phyloP scores from a whole-genome alignment of 2,329 filamentous ascomycete species.

The Colletotrichum cuscutae region DNA sequence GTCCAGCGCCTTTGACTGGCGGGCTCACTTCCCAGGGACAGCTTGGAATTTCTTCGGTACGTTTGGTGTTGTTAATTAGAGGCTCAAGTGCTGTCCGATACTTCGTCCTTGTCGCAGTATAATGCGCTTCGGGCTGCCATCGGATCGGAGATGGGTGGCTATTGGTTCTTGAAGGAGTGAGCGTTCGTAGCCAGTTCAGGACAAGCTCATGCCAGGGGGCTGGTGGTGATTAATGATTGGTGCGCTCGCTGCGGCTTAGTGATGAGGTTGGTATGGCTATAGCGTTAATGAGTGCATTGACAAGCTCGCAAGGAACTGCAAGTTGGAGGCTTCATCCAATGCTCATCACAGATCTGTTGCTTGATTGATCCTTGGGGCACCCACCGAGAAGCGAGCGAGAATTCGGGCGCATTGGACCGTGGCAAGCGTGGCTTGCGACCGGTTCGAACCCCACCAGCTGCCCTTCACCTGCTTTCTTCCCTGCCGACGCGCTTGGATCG shows the following conservation, averaged over 20 bases:
- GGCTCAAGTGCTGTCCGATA: not conserved
- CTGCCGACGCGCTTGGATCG: not conserved
- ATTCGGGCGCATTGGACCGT: constrained; percentile 25
- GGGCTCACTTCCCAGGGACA: not conserved
- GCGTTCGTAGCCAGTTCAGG: constrained; percentile 11
- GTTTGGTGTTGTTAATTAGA: not conserved
- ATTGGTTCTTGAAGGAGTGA: not conserved
- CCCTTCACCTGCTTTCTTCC: constrained; percentile 22
- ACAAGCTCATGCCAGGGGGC: constrained; percentile 24
- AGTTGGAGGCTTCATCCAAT: constrained; percentile 14
- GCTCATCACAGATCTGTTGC: constrained; percentile 32
- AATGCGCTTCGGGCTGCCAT: constrained; percentile 27
- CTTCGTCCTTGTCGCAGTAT: not conserved
- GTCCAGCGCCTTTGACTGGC: constrained; percentile 1
- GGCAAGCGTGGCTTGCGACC: constrained; percentile 22
- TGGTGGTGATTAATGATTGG: constrained; percentile 6
- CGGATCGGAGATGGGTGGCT: not conserved
- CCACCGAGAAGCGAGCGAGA: constrained; percentile 22
- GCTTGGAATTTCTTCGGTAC: not conserved
- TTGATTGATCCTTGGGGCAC: constrained; percentile 25
- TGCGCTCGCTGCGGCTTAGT: constrained; percentile 9
- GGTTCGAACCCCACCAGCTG: constrained; percentile 1
- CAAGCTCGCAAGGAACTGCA: constrained; percentile 7
- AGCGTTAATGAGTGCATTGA: not conserved
- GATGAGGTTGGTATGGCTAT: not conserved